Evolutionary conservation across 2,329 filamentous ascomycete genomes (phyloP).

Genomic region (Fusarium kyushuense): DNA sequence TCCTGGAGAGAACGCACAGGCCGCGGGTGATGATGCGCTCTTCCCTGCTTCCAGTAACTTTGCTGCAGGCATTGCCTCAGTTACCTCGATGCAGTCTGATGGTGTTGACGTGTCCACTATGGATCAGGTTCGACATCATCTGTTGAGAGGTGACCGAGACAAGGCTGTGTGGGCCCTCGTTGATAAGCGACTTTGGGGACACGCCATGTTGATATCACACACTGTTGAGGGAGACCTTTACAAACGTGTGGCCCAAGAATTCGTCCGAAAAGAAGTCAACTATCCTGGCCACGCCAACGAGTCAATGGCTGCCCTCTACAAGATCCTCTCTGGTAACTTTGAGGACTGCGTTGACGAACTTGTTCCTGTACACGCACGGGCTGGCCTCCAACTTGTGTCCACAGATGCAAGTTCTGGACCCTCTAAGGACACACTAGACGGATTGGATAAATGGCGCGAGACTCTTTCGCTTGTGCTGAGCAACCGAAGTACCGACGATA

Average conservation of each 20-base stretch:
- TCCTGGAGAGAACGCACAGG: slow-evolving; percentile 59
- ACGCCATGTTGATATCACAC: slow-evolving; percentile 89
- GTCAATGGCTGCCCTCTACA: slow-evolving; percentile 90
- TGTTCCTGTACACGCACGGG: slow-evolving; percentile 90
- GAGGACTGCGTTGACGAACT: slow-evolving; percentile 97
- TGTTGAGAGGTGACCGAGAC: slow-evolving; percentile 86
- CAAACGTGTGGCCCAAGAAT: slow-evolving; percentile 94
- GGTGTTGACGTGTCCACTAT: slow-evolving; percentile 76
- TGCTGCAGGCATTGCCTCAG: slow-evolving; percentile 43
- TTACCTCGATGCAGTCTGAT: slow-evolving; percentile 67
- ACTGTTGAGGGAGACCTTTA: slow-evolving; percentile 84
- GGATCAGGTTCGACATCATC: slow-evolving; percentile 76
- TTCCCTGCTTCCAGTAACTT: slow-evolving; percentile 44
- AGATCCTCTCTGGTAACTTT: slow-evolving; percentile 91
- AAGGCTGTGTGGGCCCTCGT: slow-evolving; percentile 94
- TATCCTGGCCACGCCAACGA: slow-evolving; percentile 83
- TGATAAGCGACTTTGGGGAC: slow-evolving; percentile 94
- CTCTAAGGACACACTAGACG: slow-evolving; percentile 80
- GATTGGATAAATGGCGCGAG: slow-evolving; percentile 93
- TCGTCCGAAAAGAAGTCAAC: slow-evolving; percentile 94
- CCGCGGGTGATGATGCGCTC: slow-evolving; percentile 45
- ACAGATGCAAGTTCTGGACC: slow-evolving; percentile 72
- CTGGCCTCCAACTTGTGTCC: slow-evolving; percentile 90
- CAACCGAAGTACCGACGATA: slow-evolving; percentile 86
- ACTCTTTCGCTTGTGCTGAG: slow-evolving; percentile 87